Evolutionary conservation across 192 early-diverging fungal genomes (phyloP), one percentile per base, ranked within the genome.

Genomic region (Gigaspora rosea): DNA sequence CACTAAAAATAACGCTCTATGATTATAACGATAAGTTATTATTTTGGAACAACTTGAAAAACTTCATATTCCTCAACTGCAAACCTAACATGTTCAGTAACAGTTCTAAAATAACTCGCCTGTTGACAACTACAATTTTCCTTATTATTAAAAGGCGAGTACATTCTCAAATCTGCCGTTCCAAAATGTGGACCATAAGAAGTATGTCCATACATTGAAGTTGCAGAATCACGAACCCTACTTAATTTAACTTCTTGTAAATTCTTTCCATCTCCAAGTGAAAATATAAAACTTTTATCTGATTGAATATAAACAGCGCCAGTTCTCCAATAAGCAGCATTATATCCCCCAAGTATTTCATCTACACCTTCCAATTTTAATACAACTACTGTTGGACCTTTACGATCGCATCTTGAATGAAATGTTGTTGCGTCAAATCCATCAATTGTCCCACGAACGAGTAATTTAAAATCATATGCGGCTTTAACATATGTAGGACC

Each of bases 391-490:
- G 62, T 64, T 64, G 62, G 62, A 9, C 47, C 49, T 50, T 69
- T 47, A 49, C n/a, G 20, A 50, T 57, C 50, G 41, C 71, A 73
- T 18, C 18, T n/a, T 22, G n/a, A 12, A 4, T 58, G 50, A 35
- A 73, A 73, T 10, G 22, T n/a, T 73, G 10, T 8, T 57, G 20
- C 22, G 20, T n/a, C 27, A 15, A 73, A 73, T 36, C 71, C 50
- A 57, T 57, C 71, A 1, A 27, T 35, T n/a, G 36, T 57, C 1
- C 71, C 71, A 57, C 71, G 50, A 54, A 35, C n/a, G 8, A 73
- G 35, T 10, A 73, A 22, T n/a, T 58, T 73, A 35, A 57, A 73
- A 11, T 73, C 47, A 58, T 57, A 73, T 52, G 51, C 51, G 6
- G 51, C 51, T 52, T 52, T 52, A 2, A 52, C 51, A 52, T 52